A percentile compares a stretch with the other conserved stretches of the same genome.
phyloP scores from a whole-genome alignment of 768 basidiomycete genomes.

The Agaricus blazei region DNA sequence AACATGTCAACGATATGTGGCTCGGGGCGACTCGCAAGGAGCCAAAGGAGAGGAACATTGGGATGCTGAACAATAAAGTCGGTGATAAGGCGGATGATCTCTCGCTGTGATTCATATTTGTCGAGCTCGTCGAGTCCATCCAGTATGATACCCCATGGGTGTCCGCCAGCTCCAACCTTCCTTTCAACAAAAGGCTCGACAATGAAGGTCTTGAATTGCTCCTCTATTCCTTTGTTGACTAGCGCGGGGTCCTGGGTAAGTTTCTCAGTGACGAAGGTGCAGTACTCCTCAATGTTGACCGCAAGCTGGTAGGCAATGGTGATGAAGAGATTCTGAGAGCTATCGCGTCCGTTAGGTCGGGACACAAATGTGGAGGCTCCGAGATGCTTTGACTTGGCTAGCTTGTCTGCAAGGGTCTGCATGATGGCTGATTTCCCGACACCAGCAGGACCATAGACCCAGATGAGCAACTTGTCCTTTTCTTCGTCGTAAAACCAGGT shows the following conservation, averaged over 20 bases:
- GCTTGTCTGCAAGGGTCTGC: neutral
- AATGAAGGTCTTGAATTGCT: neutral
- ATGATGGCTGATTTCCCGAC: slow-evolving; percentile 8
- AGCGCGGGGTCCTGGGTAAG: neutral
- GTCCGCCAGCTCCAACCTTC: neutral
- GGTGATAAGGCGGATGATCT: neutral
- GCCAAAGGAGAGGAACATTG: neutral
- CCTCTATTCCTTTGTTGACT: neutral
- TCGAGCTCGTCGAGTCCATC: slow-evolving; percentile 3
- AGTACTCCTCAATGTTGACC: neutral
- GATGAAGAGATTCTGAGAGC: neutral
- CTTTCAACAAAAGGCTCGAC: neutral
- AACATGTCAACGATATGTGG: neutral
- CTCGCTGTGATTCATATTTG: neutral
- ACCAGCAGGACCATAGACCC: slow-evolving; percentile 9
- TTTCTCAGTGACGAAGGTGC: neutral
- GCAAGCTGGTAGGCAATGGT: slow-evolving; percentile 6
- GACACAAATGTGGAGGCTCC: slow-evolving; percentile 7
- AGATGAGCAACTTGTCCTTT: neutral
- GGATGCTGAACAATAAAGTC: neutral
- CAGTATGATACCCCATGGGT: neutral
- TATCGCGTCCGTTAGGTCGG: neutral
- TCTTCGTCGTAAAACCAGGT: neutral
- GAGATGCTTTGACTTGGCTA: neutral
- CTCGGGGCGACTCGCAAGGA: neutral